A percentile compares a stretch with the other conserved stretches of the same genome.
phyloP scores from a whole-genome alignment of 179 eudicot genomes.

The Amaranthus tricolor region DNA sequence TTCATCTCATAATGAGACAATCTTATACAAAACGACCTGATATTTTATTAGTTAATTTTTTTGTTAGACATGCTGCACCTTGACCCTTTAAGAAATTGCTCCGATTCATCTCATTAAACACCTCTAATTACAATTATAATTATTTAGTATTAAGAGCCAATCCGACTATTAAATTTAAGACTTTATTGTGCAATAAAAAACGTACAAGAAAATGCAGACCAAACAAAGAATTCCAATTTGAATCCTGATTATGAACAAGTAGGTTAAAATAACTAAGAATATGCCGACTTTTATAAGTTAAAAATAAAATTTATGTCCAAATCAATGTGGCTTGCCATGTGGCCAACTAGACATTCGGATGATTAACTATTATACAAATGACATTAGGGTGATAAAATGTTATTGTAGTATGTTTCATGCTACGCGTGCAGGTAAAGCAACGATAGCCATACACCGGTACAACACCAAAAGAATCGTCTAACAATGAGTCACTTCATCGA shows the following conservation, averaged over 20 bases:
- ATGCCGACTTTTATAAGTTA: neutral
- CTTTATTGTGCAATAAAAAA: too few species aligned
- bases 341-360: constrained; percentile 19
- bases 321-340: constrained; percentile 24
- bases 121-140: too few species aligned
- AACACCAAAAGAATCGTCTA: neutral
- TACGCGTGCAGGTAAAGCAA: neutral
- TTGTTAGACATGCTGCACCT: too few species aligned
- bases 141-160: too few species aligned
- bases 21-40: too few species aligned
- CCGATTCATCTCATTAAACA: too few species aligned
- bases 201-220: too few species aligned
- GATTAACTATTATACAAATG: constrained; percentile 15
- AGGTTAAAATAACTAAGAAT: constrained; percentile 1
- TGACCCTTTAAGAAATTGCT: too few species aligned
- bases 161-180: too few species aligned
- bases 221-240: too few species aligned
- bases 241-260: neutral
- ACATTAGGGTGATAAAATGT: neutral
- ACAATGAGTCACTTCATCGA: neutral
- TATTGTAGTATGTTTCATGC: neutral
- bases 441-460: neutral
- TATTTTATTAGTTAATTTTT: too few species aligned
- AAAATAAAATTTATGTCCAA: neutral
- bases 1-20: too few species aligned